Conservation (phyloP, 1,284 basidiomycete genomes). For the Melanopsichium pennsylvanicum region DNA sequence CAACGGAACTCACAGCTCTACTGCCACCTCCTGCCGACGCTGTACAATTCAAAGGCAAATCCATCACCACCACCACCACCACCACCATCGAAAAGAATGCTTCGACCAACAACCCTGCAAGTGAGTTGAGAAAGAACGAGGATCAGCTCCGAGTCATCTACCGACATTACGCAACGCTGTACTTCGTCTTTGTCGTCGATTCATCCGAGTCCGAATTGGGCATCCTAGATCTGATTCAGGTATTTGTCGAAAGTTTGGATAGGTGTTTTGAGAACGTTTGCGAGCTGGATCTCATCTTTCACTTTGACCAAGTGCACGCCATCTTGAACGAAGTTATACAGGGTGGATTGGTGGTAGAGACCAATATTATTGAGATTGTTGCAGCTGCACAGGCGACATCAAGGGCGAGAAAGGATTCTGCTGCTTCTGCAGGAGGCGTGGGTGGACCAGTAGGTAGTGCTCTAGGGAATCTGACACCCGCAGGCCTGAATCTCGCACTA, state of each 20-base stretch:
- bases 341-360: conserved; percentile 96
- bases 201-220: conserved; percentile 93
- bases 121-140: too few species aligned
- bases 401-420: conserved; percentile 27
- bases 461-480: conserved; percentile 1
- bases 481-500: conserved; percentile 18
- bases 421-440: conserved; percentile 8
- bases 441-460: background rate
- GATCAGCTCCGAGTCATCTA: conserved; percentile 64
- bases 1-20: conserved; percentile 59
- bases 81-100: background rate
- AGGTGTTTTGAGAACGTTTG: conserved; percentile 97
- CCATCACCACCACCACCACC: background rate
- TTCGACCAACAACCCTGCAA: too few species aligned
- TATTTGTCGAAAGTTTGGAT: conserved; percentile 96
- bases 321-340: conserved; percentile 94
- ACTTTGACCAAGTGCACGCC: conserved; percentile 97
- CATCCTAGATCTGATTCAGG: conserved; percentile 96
- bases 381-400: conserved; percentile 66
- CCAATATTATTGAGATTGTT: conserved; percentile 90
- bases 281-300: conserved; percentile 96
- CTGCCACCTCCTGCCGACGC: conserved; percentile 50
- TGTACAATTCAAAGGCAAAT: conserved; percentile 28
- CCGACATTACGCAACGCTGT: conserved; percentile 85
- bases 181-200: conserved; percentile 97